Conservation (phyloP, 164 flowering plant genomes). For the Tetracentron sinense region DNA sequence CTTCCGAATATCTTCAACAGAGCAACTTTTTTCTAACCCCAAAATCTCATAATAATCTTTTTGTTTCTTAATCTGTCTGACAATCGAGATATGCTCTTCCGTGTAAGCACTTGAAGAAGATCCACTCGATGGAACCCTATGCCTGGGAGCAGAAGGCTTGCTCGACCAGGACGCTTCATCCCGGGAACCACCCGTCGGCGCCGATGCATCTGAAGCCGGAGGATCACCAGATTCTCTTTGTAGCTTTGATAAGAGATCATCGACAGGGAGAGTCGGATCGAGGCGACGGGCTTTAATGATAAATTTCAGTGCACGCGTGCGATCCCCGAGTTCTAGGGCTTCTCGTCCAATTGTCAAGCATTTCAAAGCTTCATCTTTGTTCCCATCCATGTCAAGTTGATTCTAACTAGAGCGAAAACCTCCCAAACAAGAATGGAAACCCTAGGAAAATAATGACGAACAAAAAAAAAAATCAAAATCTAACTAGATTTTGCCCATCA, state of each 20-base stretch:
- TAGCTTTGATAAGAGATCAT: conserved; percentile 47
- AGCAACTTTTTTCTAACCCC: conserved; percentile 55
- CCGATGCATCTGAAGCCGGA: neutral
- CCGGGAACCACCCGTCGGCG: neutral
- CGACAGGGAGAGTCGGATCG: conserved; percentile 61
- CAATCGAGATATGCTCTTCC: no score
- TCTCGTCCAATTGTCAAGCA: conserved; percentile 66
- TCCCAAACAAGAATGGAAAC: conserved; percentile 1
- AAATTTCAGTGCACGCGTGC: no score
- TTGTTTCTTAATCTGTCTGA: no score
- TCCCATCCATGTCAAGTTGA: conserved; percentile 62
- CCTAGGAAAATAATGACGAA: neutral
- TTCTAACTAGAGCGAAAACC: conserved; percentile 5
- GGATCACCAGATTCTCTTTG: conserved; percentile 19
- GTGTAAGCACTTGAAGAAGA: no score
- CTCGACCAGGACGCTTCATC: conserved; percentile 1
- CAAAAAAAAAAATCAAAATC: no score
- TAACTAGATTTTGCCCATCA: no score
- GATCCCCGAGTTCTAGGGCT: conserved; percentile 58
- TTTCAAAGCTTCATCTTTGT: conserved; percentile 81
- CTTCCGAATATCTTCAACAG: conserved; percentile 78
- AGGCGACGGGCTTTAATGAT: conserved; percentile 71
- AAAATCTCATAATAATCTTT: no score
- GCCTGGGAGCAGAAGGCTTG: conserved; percentile 15
- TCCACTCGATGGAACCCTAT: conserved; percentile 32